These are phyloP conservation scores for Cryptococcus sp. DNA, from an alignment of 1,284 basidiomycete species.

Conservation along the genomic window DNA sequence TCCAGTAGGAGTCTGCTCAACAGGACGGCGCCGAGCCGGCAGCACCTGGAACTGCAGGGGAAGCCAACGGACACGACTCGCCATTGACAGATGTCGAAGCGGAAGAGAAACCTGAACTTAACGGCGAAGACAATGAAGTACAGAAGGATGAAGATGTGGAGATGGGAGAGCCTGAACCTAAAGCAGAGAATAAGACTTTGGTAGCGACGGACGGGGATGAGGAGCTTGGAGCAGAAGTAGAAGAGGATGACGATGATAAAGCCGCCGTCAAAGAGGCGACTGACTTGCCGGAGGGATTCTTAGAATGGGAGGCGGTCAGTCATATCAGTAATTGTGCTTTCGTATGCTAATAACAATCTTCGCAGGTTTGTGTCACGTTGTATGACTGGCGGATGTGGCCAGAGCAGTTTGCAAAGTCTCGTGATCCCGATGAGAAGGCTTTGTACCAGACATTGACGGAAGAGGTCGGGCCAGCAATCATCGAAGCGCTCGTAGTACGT, in stretches of 20 bases:
- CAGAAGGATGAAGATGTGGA: conserved; percentile 11
- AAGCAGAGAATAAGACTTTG: conserved; percentile 8
- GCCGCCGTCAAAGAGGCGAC: conserved; percentile 42
- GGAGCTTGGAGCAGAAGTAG: conserved; percentile 21
- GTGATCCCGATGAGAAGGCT: conserved; percentile 56
- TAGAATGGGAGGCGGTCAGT: conserved; percentile 56
- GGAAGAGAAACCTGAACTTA: conserved; percentile 2
- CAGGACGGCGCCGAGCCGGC: too few relatives aligned
- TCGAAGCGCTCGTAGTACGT: conserved; percentile 52
- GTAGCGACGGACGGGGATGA: background rate
- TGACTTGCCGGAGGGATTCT: conserved; percentile 44
- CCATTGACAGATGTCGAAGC: conserved; percentile 15
- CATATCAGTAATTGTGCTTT: background rate
- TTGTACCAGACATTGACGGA: conserved; percentile 53
- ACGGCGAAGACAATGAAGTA: background rate
- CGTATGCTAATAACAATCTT: background rate
- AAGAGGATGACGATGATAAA: conserved; percentile 41
- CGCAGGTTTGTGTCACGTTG: conserved; percentile 56
- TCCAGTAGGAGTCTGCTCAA: too few relatives aligned
- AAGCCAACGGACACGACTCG: conserved; percentile 1
- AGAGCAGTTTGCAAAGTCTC: conserved; percentile 54
- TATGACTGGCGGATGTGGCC: conserved; percentile 57
- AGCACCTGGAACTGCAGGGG: background rate
- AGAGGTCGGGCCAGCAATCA: conserved; percentile 54
- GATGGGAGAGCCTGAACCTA: too few relatives aligned